Base-by-base conservation (phyloP, 345 rosid species). In the Draba incana region DNA sequence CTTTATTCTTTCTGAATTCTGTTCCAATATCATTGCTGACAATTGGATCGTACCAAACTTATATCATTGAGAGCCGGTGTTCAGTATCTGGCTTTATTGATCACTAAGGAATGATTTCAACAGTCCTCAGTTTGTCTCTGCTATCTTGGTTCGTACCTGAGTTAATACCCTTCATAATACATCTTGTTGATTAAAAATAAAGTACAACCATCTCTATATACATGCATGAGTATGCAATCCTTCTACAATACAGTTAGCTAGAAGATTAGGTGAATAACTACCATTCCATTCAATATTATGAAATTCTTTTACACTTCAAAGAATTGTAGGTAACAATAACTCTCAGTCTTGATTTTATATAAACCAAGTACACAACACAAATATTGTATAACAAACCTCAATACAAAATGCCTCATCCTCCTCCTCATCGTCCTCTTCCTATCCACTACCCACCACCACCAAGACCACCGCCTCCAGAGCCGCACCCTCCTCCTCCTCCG, bases 401-500 rank as follows among this genome's bases (percentile, higher is more conserved):
- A 45, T 15, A 37, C 24, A 44, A 66, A 54, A 72, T 72, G 76
- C 64, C 64, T 46, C 55, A 52, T 23, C 51, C 65, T 43, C 65
- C 55, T 47, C 68, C 42, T 27, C 57, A 13, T 13, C 65, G 24
- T 35, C 53, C 57, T 47, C 64, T 71, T 49, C 53, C 58, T 70
- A 31, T 65, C 25, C 48, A 48, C 31, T 60, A 57, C 28, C 66
- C 66, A 16, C 54, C 77, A 4, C 66, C 71, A 53, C 54, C 55
- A 62, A 62, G 68, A 61, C 56, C 75, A 65, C 71, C 66, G 12
- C 60, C 3, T 49, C 66, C 46, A 7, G 71, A 59, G 45, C 77
- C 60, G 2, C 55, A 4, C 4, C 71, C 45, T 55, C 71, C 62
- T n/a, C 74, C 47, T 6, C 67, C 55, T 7, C 56, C 66, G 12